Base-by-base conservation (phyloP, 345 rosid species). In the Eucalyptus polyanthemos region DNA sequence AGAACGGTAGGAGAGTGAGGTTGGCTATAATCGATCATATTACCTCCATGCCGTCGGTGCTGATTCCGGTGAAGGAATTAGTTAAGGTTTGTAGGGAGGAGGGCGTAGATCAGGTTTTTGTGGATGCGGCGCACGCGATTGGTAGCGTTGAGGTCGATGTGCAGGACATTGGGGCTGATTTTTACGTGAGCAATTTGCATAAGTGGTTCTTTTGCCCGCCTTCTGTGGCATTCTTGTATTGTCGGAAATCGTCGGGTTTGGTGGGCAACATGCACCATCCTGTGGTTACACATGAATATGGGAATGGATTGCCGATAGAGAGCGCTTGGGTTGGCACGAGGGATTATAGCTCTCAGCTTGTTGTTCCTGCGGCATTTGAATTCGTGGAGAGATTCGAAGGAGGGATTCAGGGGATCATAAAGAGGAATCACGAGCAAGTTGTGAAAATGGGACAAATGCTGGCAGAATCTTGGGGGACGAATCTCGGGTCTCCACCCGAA, bases 141-240 rank as follows among this genome's bases (percentile, higher is more conserved):
- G 99, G 99, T 13, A 94, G 98, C 62, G 97, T 96, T 37, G 95
- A 97, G 56, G 95, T 98, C 62, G 97, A 98, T 89, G 92, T 98
- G 94, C 93, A 95, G 88, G 97, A 96, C 87, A 96, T 98, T 83
- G 99, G 96, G 45, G 99, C 99, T 89, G 99, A 98, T 88, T 98
- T 96, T 90, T 98, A 98, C 67, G 92, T 95, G 5, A 95, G 99
- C 87, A 97, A 97, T 88, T 92, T 98, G 90, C 96, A 97, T 50
- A 98, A 98, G 87, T 98, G 99, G 99, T 96, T 97, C 88, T 98
- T 98, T 89, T 95, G 98, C 16, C 99, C 99, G 0, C 99, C 99
- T 40, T 95, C 99, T 0, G 98, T 94, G 19, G 99, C 99, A 1
- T 96, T 98, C 92, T 91, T 97, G 95, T 95, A 98, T 86, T 96